A percentile compares a stretch with the other conserved stretches of the same genome.
phyloP scores from a whole-genome alignment of 441 rosid species.

The Gossypium gossypioides region DNA sequence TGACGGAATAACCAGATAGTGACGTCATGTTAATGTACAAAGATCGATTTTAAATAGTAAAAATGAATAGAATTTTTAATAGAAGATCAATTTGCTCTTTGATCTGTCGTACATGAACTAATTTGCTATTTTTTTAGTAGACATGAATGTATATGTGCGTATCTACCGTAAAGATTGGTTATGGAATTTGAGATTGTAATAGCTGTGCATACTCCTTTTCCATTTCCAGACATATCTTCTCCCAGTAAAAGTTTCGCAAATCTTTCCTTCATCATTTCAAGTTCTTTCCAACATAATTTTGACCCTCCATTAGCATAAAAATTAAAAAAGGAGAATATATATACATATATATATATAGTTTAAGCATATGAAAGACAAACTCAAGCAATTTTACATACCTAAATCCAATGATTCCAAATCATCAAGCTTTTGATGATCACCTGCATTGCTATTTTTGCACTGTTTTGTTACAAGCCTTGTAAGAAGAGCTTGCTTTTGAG shows the following conservation, averaged over 20 bases:
- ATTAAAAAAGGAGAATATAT: too few species aligned
- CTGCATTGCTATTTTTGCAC: constrained; percentile 14
- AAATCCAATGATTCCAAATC: constrained; percentile 36
- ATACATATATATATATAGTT: background rate
- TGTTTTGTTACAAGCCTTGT: constrained; percentile 28
- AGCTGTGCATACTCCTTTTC: constrained; percentile 60
- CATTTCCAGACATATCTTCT: constrained; percentile 72
- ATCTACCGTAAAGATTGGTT: constrained; percentile 59
- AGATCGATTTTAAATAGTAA: too few species aligned
- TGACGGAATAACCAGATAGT: too few species aligned
- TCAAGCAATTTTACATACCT: constrained; percentile 26
- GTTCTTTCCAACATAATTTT: constrained; percentile 24
- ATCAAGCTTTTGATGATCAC: constrained; percentile 26
- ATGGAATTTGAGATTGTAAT: constrained; percentile 58
- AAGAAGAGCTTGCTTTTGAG: constrained; percentile 19
- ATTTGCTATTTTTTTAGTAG: too few species aligned
- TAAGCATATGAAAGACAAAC: background rate
- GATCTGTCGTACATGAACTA: too few species aligned
- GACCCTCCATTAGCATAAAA: background rate
- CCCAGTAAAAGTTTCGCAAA: constrained; percentile 59
- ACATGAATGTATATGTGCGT: background rate
- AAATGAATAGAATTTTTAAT: too few species aligned
- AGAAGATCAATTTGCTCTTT: too few species aligned
- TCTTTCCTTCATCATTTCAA: constrained; percentile 64
- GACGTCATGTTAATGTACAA: background rate